These are phyloP conservation scores for Alternaria burnsii DNA, from an alignment of 2,329 filamentous ascomycete species.

Conservation along the genomic window DNA sequence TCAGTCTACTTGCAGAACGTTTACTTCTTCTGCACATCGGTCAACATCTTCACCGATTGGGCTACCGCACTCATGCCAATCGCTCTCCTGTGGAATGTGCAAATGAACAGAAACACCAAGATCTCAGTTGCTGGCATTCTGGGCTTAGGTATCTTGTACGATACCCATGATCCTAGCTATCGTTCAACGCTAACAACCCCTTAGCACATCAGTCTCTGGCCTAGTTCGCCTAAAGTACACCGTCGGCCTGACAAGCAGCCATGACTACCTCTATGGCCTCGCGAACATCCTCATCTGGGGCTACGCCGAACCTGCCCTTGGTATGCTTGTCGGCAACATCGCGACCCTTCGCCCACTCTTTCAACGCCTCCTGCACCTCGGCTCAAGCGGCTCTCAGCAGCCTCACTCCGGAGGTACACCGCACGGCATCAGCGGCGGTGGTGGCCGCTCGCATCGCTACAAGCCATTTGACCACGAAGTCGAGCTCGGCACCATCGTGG, in stretches of 20 bases:
- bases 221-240: slow-evolving; percentile 40
- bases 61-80: slow-evolving; percentile 45
- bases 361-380: slow-evolving; percentile 31
- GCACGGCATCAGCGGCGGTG: neutral
- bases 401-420: neutral
- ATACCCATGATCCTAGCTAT: neutral
- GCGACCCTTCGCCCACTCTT: slow-evolving; percentile 48
- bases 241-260: slow-evolving; percentile 41
- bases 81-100: slow-evolving; percentile 35
- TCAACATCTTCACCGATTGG: slow-evolving; percentile 51
- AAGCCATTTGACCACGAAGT: slow-evolving; percentile 15
- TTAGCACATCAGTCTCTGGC: slow-evolving; percentile 36
- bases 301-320: slow-evolving; percentile 49
- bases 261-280: slow-evolving; percentile 45
- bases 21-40: slow-evolving; percentile 48
- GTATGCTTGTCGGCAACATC: slow-evolving; percentile 47
- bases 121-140: slow-evolving; percentile 34
- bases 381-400: slow-evolving; percentile 12
- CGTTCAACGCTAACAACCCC: neutral
- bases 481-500: slow-evolving; percentile 12
- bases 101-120: slow-evolving; percentile 37
- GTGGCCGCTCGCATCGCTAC: slow-evolving; percentile 12
- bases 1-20: slow-evolving; percentile 37
- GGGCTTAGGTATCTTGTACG: slow-evolving; percentile 36
- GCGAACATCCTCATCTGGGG: slow-evolving; percentile 50